A percentile compares a stretch with the other conserved stretches of the same genome.
phyloP scores from a whole-genome alignment of 164 flowering plant genomes.

The Platanus orientalis region DNA sequence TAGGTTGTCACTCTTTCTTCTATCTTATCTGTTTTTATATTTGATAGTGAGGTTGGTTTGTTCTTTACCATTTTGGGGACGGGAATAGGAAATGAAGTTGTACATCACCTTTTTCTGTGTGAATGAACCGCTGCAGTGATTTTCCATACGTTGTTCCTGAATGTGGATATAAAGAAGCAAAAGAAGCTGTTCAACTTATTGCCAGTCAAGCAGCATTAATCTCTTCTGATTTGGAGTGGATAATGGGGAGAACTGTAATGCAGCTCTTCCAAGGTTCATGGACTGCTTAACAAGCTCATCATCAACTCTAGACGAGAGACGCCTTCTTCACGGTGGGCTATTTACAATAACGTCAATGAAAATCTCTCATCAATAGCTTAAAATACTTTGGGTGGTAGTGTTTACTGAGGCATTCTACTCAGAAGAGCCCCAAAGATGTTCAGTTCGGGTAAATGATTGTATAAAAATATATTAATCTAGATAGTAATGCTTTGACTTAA shows the following conservation, averaged over 20 bases:
- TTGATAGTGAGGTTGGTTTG: too few relatives aligned
- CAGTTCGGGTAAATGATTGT: too few relatives aligned
- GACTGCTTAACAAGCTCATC: constrained; percentile 19
- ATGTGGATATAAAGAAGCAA: constrained; percentile 81
- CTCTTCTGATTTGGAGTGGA: constrained; percentile 67
- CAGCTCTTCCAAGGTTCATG: constrained; percentile 54
- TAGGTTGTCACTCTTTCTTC: constrained; percentile 11
- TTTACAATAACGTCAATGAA: too few relatives aligned
- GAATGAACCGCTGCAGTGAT: constrained; percentile 45
- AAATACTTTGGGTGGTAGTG: neutral
- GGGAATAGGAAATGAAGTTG: neutral
- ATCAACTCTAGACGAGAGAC: neutral
- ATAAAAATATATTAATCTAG: too few relatives aligned
- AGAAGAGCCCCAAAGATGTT: neutral
- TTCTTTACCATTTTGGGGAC: neutral
- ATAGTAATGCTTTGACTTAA: too few relatives aligned
- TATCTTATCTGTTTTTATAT: too few relatives aligned
- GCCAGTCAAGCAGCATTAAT: constrained; percentile 41
- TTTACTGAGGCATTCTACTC: neutral
- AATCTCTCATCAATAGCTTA: too few relatives aligned
- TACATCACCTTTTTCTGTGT: neutral
- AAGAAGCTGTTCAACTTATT: constrained; percentile 51
- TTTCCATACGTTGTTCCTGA: constrained; percentile 85
- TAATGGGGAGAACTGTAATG: constrained; percentile 66
- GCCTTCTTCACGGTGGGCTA: too few relatives aligned